Base-by-base conservation (phyloP, 164 flowering plant genomes). In the Vitis labrusca region DNA sequence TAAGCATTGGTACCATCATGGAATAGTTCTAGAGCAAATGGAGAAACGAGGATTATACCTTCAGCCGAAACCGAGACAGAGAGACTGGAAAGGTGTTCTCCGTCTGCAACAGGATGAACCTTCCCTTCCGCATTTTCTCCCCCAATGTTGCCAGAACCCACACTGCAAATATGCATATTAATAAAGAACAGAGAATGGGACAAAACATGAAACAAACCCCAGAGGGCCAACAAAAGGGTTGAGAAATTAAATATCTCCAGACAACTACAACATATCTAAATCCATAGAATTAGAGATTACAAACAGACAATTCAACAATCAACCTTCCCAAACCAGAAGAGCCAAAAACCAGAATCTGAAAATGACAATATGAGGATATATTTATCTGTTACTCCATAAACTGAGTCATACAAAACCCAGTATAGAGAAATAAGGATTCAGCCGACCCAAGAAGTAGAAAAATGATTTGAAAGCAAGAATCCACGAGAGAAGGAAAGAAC, bases 1-100 rank as follows among this genome's bases (percentile, higher is more conserved):
- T 11, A 37, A 56, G 51, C 64, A 60, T 69, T 9, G 69, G 9
- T 37, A 63, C 11, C 57, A 67, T 61, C 8, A 15, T 9, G 27
- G 15, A 53, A 66, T 7, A 14, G 11, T 17, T 23, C 10, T 50
- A 4, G 44, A 44, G 59, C 7, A 37, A 13, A n/a, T 12, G 17
- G 32, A 60, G 27, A 14, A 17, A 51, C 32, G 4, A 59, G 9
- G n/a, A 11, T 8, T 63, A 27, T 65, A 79, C 82, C 79, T n/a
- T 64, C 6, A 37, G 7, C 13, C 5, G 8, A 53, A 16, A 16
- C 0, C n/a, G 61, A 59, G 61, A 23, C 9, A 59, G 37, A 30
- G 15, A 61, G 51, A 63, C 11, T 44, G 50, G 44, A 37, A 37
- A 37, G 8, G 7, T 37, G 0, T 37, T 37, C 44, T 14, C 48